Percentiles rank a stretch among this genome's conserved stretches.
Evolutionary conservation across 2,329 filamentous ascomycete species (phyloP).

Genomic region (Cercospora sojina): DNA sequence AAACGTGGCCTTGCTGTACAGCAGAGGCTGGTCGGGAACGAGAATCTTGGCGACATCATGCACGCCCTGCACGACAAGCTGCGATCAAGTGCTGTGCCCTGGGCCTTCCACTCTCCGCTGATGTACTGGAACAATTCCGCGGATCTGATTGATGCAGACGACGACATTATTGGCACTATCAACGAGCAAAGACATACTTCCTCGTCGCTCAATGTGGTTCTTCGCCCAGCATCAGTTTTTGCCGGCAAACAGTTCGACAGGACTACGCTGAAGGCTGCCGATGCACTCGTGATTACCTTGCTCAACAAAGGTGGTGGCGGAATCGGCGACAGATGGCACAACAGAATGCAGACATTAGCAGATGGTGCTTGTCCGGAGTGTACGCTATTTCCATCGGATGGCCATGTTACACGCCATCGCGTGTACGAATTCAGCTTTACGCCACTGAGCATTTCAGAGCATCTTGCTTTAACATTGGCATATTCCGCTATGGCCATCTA

Average conservation of each 20-base stretch:
- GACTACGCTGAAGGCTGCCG: constrained; percentile 65
- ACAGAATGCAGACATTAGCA: constrained; percentile 56
- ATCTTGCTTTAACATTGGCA: constrained; percentile 61
- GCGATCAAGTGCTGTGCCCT: constrained; percentile 50
- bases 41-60: constrained; percentile 25
- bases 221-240: constrained; percentile 76
- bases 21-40: constrained; percentile 62
- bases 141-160: constrained; percentile 59
- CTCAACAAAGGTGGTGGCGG: constrained; percentile 66
- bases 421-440: constrained; percentile 78
- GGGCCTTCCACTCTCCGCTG: constrained; percentile 80
- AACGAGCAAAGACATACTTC: constrained; percentile 62
- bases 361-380: constrained; percentile 55
- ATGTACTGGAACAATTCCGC: constrained; percentile 74
- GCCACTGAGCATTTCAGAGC: constrained; percentile 68
- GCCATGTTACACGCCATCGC: constrained; percentile 55
- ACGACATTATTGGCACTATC: constrained; percentile 66
- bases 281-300: constrained; percentile 75
- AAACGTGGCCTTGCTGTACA: constrained; percentile 68
- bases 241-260: constrained; percentile 76
- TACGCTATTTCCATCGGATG: constrained; percentile 64
- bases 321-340: constrained; percentile 65
- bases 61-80: constrained; percentile 30
- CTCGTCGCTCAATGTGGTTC: constrained; percentile 69
- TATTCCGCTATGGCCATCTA: constrained; percentile 66